Evolutionary conservation across 1,284 basidiomycete species (phyloP).

Genomic region (Pyrrhoderma lamaoense): DNA sequence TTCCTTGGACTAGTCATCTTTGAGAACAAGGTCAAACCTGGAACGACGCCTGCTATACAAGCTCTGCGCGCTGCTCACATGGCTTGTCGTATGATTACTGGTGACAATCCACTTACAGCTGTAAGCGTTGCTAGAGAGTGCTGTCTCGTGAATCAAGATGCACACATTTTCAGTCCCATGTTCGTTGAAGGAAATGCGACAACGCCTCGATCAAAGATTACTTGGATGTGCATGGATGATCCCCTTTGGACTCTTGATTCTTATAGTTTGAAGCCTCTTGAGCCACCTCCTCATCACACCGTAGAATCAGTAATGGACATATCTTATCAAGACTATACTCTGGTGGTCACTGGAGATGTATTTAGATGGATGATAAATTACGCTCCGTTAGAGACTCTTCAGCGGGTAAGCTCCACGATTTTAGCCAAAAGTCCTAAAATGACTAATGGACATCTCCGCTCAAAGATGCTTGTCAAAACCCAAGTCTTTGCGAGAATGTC

Average conservation of each 20-base stretch:
- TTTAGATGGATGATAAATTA: slow-evolving; percentile 99
- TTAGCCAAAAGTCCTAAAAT: neutral
- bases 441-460: slow-evolving; percentile 3
- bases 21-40: slow-evolving; percentile 97
- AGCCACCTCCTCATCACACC: slow-evolving; percentile 57
- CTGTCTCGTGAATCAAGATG: slow-evolving; percentile 80
- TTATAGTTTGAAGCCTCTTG: slow-evolving; percentile 78
- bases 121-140: slow-evolving; percentile 97
- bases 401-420: slow-evolving; percentile 56
- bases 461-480: slow-evolving; percentile 95
- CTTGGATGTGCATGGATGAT: slow-evolving; percentile 94
- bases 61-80: slow-evolving; percentile 86
- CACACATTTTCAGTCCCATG: slow-evolving; percentile 84
- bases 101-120: slow-evolving; percentile 95
- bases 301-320: slow-evolving; percentile 59
- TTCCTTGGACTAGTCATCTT: slow-evolving; percentile 98
- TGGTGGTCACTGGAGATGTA: slow-evolving; percentile 94
- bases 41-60: slow-evolving; percentile 88
- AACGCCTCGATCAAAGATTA: slow-evolving; percentile 61
- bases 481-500: slow-evolving; percentile 99
- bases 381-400: slow-evolving; percentile 88
- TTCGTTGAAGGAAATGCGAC: slow-evolving; percentile 70
- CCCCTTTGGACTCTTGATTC: slow-evolving; percentile 78
- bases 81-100: slow-evolving; percentile 96
- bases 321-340: slow-evolving; percentile 81